Conservation (phyloP, 148 eudicot genomes). For the Salicornia ramosissima region DNA sequence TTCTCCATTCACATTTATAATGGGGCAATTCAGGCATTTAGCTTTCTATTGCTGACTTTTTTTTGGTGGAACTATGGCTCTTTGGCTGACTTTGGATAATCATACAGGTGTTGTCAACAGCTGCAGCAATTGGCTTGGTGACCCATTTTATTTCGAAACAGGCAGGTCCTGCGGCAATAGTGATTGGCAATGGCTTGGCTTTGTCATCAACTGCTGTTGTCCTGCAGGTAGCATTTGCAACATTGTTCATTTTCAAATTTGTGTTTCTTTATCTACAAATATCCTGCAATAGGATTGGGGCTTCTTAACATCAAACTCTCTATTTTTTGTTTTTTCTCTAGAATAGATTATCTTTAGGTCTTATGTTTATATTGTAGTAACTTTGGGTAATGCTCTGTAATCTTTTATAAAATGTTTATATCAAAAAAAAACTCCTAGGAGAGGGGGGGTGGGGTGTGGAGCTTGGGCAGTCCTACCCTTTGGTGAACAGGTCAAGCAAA, state of each 20-base stretch:
- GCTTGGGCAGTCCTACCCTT: background rate
- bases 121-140: conserved; percentile 68
- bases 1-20: conserved; percentile 10
- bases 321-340: background rate
- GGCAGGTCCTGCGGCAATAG: conserved; percentile 93
- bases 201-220: conserved; percentile 99
- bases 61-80: no score
- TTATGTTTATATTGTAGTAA: no score
- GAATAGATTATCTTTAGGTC: no score
- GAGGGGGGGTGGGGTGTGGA: background rate
- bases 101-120: conserved; percentile 80
- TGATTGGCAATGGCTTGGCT: conserved; percentile 97
- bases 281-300: conserved; percentile 2
- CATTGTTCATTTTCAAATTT: conserved; percentile 4
- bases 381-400: no score
- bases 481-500: background rate
- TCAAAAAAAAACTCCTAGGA: no score
- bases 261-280: background rate
- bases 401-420: no score
- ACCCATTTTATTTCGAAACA: conserved; percentile 64
- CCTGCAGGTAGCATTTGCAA: conserved; percentile 63
- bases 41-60: conserved; percentile 9
- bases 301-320: background rate
- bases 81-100: no score
- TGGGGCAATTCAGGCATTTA: background rate